phyloP scores from a whole-genome alignment of 306 rosid species.

The Morella rubra region DNA sequence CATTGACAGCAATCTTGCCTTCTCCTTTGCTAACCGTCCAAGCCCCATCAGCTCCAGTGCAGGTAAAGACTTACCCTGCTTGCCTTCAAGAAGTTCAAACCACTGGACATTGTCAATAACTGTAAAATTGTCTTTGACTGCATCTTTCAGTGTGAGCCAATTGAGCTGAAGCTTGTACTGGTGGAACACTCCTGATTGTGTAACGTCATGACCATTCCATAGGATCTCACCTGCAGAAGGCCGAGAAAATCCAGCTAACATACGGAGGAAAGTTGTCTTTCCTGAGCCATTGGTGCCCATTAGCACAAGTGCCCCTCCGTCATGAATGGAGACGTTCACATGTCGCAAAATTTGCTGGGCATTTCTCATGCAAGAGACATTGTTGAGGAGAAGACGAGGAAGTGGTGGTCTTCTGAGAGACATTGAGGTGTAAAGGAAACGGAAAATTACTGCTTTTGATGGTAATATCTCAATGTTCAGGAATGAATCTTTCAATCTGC shows the following conservation, averaged over 20 bases:
- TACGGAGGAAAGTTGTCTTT: slow-evolving; percentile 79
- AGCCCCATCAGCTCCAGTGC: slow-evolving; percentile 88
- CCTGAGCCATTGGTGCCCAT: slow-evolving; percentile 86
- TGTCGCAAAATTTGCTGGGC: slow-evolving; percentile 77
- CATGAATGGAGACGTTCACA: slow-evolving; percentile 72
- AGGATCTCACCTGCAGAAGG: slow-evolving; percentile 85
- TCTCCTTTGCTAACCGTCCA: slow-evolving; percentile 70
- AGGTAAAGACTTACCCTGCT: slow-evolving; percentile 66
- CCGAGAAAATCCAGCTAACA: slow-evolving; percentile 86
- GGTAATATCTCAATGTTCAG: neutral
- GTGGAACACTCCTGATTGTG: slow-evolving; percentile 67
- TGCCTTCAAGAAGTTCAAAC: slow-evolving; percentile 82
- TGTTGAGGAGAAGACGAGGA: slow-evolving; percentile 75
- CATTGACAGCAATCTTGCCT: slow-evolving; percentile 78
- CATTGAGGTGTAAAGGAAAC: slow-evolving; percentile 33
- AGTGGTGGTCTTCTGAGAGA: slow-evolving; percentile 49
- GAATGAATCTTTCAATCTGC: neutral
- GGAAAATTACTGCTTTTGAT: neutral
- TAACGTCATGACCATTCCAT: slow-evolving; percentile 84
- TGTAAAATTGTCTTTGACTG: slow-evolving; percentile 49
- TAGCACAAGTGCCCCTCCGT: slow-evolving; percentile 77
- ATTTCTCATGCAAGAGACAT: slow-evolving; percentile 90
- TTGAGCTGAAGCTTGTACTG: slow-evolving; percentile 91
- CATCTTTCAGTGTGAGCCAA: slow-evolving; percentile 85
- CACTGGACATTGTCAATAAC: slow-evolving; percentile 67